Evolutionary conservation across 768 basidiomycete genomes (phyloP).

Genomic region (Udeniomyces megalosporus): DNA sequence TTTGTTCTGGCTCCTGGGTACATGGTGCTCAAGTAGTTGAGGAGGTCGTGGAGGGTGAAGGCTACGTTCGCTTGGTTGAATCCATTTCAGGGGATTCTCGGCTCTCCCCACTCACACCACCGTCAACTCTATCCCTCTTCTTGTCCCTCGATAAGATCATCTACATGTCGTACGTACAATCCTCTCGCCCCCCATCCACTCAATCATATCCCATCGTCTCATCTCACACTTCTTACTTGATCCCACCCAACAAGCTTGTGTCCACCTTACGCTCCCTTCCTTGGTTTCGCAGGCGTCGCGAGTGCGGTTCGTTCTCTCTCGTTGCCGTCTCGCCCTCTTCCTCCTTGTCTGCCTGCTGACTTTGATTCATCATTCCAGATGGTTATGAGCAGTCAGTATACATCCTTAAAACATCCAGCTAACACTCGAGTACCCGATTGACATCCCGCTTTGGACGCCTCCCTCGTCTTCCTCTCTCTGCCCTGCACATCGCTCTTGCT

Average conservation of each 20-base stretch:
- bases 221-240: background rate
- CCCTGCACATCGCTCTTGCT: background rate
- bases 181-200: no score
- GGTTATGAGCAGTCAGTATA: conserved; percentile 75
- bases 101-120: background rate
- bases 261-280: conserved; percentile 15
- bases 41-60: background rate
- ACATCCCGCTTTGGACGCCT: background rate
- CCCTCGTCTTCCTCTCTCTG: background rate
- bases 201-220: background rate
- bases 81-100: background rate
- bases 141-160: no score
- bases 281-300: conserved; percentile 76
- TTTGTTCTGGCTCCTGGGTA: background rate
- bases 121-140: background rate
- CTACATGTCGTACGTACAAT: background rate
- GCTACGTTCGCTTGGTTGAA: background rate
- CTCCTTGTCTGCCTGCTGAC: background rate
- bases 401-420: background rate
- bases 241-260: background rate
- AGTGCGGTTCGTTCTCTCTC: conserved; percentile 47
- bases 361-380: conserved; percentile 41
- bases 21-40: background rate
- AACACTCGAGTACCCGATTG: no score
- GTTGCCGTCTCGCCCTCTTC: background rate